Evolutionary conservation across 495 filamentous ascomycete genomes (phyloP).

Genomic region (Penicillium roqueforti): DNA sequence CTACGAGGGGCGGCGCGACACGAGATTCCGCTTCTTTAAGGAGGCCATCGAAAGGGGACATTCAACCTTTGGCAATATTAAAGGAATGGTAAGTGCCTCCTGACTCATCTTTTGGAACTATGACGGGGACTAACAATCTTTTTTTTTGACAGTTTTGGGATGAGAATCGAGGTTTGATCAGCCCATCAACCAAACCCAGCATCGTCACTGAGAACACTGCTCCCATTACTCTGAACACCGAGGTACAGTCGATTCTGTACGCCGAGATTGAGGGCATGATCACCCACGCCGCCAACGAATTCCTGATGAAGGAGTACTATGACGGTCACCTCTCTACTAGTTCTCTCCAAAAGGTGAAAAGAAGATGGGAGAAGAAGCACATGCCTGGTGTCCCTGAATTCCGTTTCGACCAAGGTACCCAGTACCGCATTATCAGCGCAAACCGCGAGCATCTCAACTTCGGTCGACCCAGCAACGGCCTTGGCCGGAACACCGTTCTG

Average conservation of each 20-base stretch:
- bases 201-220: constrained; percentile 24
- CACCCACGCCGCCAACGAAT: constrained; percentile 47
- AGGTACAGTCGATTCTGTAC: constrained; percentile 49
- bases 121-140: background rate
- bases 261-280: constrained; percentile 55
- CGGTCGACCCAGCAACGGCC: constrained; percentile 28
- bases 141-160: background rate
- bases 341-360: constrained; percentile 44
- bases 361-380: constrained; percentile 48
- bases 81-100: background rate
- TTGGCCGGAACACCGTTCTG: constrained; percentile 40
- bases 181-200: background rate
- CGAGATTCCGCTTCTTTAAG: background rate
- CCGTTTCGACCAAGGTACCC: constrained; percentile 53
- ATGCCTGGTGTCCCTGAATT: constrained; percentile 53
- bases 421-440: constrained; percentile 46
- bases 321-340: constrained; percentile 44
- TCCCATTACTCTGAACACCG: constrained; percentile 42
- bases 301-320: constrained; percentile 43
- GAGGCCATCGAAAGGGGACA: background rate
- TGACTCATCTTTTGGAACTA: background rate
- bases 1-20: background rate
- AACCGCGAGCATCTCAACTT: constrained; percentile 51
- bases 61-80: background rate
- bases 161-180: background rate